Base-by-base conservation (phyloP, 202 grass and related monocot genomes). In the Schoenoplectus tabernaemontani region DNA sequence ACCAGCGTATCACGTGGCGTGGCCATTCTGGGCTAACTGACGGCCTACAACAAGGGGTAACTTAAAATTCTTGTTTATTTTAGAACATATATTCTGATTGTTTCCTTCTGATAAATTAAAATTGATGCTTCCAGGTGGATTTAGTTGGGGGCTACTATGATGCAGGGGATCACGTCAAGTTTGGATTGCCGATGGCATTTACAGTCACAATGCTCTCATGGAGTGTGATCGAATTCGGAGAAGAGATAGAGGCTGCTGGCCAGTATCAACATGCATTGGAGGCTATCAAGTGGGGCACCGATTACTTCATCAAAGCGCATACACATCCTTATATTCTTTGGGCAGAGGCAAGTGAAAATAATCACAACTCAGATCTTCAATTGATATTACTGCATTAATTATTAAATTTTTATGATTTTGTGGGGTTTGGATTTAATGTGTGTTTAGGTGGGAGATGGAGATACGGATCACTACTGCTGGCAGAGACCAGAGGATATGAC, bases 111-210 rank as follows among this genome's bases (percentile, higher is more conserved):
- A 17, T 76, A 56, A 59, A 34, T 10, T 62, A 12, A 81, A 48
- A 17, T 81, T 5, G 20, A 46, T 72, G 42, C 15, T 3, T 17
- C 36, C 19, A 86, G 30, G 93, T 96, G 72, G 93, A 96, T 86
- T 86, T 93, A 11, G 93, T 93, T 32, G 93, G 93, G 73, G 93
- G 93, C 0, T 96, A 96, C 84, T 93, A 96, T 61, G 93, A 96
- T 83, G 93, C 93, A 5, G 90, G 93, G 13, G 93, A 96, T 88
- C 90, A 96, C 81, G 90, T 96, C 64, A 96, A 96, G 90, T 96
- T 96, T 83, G 93, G 93, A 57, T 87, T 93, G 82, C 93, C 93
- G 59, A 96, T 96, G 93, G 93, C 93, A 61, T 96, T 96, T 87
- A 96, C 93, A 43, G 88, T 96, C 58, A 96, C 93, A 77, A 96